A percentile compares a stretch with the other conserved stretches of the same genome.
Conservation (phyloP, 2,329 filamentous ascomycete genomes). For the Fusarium setosum region DNA sequence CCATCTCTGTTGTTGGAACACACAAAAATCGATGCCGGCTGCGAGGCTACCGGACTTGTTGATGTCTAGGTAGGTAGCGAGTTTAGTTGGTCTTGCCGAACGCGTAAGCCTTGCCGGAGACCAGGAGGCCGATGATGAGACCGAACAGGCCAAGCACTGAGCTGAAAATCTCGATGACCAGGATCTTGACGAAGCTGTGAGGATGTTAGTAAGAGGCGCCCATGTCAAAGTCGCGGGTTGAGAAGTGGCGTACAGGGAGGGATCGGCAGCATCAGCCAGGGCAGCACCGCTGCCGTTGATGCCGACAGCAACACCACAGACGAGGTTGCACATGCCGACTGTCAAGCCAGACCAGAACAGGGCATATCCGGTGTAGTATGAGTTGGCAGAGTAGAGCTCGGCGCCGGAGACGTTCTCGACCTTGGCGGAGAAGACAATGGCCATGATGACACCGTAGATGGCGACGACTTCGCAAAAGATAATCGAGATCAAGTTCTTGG, state of each 20-base stretch:
- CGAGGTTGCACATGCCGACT: slow-evolving; percentile 93
- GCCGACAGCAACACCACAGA: slow-evolving; percentile 95
- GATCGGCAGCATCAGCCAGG: slow-evolving; percentile 93
- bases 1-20: slow-evolving; percentile 38
- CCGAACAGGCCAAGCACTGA: slow-evolving; percentile 97
- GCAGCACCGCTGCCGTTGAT: slow-evolving; percentile 99
- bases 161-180: slow-evolving; percentile 99
- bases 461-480: slow-evolving; percentile 99
- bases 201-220: slow-evolving; percentile 34
- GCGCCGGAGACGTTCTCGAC: slow-evolving; percentile 74
- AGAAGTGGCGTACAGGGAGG: slow-evolving; percentile 78
- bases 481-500: slow-evolving; percentile 99
- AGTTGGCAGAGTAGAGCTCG: slow-evolving; percentile 76
- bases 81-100: slow-evolving; percentile 62
- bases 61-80: slow-evolving; percentile 21
- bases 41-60: slow-evolving; percentile 24
- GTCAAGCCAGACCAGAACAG: slow-evolving; percentile 97
- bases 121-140: slow-evolving; percentile 90
- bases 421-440: slow-evolving; percentile 96
- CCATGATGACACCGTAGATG: slow-evolving; percentile 99
- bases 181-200: slow-evolving; percentile 92
- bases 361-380: slow-evolving; percentile 95
- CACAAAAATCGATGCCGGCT: slow-evolving; percentile 26
- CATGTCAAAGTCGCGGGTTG: slow-evolving; percentile 3
- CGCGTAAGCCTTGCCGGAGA: slow-evolving; percentile 84